phyloP scores from a whole-genome alignment of 495 filamentous ascomycete genomes.

The Apodospora peruviana region DNA sequence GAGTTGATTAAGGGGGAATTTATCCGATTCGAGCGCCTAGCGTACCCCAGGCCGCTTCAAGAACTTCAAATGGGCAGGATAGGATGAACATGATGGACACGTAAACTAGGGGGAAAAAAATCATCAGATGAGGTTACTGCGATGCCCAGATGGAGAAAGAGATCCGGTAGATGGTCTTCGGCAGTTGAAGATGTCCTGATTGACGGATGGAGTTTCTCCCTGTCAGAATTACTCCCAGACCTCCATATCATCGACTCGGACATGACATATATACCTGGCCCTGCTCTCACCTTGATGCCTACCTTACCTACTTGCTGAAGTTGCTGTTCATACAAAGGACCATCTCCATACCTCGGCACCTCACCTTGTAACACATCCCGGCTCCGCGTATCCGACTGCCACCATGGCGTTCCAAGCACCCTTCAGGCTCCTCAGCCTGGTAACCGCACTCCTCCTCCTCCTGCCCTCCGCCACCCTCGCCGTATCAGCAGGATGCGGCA shows the following conservation, averaged over 20 bases:
- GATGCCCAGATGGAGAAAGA: not conserved
- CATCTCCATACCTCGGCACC: not conserved
- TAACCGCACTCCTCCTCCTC: conserved; percentile 4
- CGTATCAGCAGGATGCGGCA: conserved; percentile 30
- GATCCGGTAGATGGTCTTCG: conserved; percentile 1
- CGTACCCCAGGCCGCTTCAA: not conserved
- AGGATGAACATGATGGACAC: not conserved
- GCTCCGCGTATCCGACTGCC: not conserved
- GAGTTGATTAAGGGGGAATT: conserved; percentile 1
- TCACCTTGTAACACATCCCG: not conserved
- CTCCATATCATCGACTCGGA: not conserved
- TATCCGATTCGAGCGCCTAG: conserved; percentile 8
- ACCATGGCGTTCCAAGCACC: conserved; percentile 1
- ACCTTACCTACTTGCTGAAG: not conserved
- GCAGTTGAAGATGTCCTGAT: not conserved
- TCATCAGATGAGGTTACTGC: not conserved
- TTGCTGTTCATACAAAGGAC: not conserved
- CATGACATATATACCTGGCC: conserved; percentile 1
- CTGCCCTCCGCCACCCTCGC: conserved; percentile 1
- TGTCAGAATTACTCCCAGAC: not conserved
- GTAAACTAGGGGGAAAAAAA: not conserved
- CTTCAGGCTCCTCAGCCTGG: not conserved
- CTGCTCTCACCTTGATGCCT: not conserved
- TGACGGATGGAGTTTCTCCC: not conserved
- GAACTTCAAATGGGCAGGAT: not conserved